A percentile compares a stretch with the other conserved stretches of the same genome.
Conservation (phyloP, 768 basidiomycete species). For the Boletus rufocinnamomeus region DNA sequence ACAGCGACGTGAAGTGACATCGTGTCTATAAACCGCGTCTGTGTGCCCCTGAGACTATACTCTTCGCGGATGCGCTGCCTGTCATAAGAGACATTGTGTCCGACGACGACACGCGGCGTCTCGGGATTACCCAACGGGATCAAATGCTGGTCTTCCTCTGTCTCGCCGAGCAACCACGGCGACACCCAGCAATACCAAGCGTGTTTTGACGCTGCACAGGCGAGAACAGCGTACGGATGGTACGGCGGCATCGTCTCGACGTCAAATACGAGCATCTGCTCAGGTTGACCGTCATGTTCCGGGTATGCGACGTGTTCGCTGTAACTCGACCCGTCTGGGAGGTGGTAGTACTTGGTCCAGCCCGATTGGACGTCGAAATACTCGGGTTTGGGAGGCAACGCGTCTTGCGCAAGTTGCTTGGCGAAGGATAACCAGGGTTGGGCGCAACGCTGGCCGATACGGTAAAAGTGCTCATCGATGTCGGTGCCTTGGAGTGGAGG, state of each 20-base stretch:
- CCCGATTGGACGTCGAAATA: conserved; percentile 62
- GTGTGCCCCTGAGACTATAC: conserved; percentile 65
- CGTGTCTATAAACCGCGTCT: conserved; percentile 88
- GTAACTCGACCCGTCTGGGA: conserved; percentile 74
- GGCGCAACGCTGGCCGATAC: conserved; percentile 65
- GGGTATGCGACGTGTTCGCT: conserved; percentile 72
- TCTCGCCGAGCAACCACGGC: conserved; percentile 80
- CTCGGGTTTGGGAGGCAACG: conserved; percentile 64
- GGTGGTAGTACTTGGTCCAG: conserved; percentile 85
- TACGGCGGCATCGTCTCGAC: conserved; percentile 90
- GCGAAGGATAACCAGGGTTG: conserved; percentile 81
- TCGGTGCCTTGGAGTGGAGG: conserved; percentile 81
- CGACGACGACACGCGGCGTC: conserved; percentile 69
- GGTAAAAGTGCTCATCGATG: conserved; percentile 87
- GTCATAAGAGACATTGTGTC: conserved; percentile 96
- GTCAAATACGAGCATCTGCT: conserved; percentile 84
- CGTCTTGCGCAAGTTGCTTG: conserved; percentile 49
- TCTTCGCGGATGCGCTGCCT: conserved; percentile 81
- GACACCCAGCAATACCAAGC: conserved; percentile 98
- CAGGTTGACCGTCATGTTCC: conserved; percentile 59
- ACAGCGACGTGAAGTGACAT: conserved; percentile 94
- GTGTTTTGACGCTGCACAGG: conserved; percentile 77
- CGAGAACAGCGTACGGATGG: conserved; percentile 83
- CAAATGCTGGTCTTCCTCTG: conserved; percentile 60
- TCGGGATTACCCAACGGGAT: conserved; percentile 67